phyloP scores from a whole-genome alignment of 148 eudicot genomes.

The Rhododendron kiyosumense region DNA sequence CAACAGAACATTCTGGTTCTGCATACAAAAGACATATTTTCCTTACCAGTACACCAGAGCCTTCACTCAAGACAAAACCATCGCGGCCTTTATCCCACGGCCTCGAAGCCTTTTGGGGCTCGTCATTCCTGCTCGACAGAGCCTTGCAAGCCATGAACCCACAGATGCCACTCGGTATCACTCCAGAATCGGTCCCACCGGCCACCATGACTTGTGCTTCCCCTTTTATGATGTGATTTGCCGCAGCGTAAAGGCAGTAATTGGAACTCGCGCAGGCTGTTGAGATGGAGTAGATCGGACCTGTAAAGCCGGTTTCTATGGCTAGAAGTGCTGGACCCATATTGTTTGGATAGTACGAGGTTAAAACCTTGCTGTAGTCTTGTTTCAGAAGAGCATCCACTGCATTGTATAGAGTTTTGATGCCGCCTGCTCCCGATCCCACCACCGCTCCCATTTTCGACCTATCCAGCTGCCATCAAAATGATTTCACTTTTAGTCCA shows the following conservation, averaged over 20 bases:
- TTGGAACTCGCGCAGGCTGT: constrained; percentile 30
- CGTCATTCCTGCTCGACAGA: constrained; percentile 22
- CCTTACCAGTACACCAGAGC: constrained; percentile 28
- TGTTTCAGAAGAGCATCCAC: background rate
- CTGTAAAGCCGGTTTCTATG: constrained; percentile 24
- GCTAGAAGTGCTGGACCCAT: constrained; percentile 23
- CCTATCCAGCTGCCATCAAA: constrained; percentile 14
- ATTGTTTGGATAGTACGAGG: constrained; percentile 6
- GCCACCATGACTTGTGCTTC: constrained; percentile 24
- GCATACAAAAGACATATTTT: background rate
- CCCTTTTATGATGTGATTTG: constrained; percentile 26
- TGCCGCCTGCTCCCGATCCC: constrained; percentile 27
- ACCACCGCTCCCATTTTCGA: constrained; percentile 19
- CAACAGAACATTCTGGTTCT: background rate
- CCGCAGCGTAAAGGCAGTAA: constrained; percentile 23
- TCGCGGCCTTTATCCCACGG: constrained; percentile 33
- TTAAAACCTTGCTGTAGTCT: constrained; percentile 9
- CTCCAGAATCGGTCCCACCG: constrained; percentile 25
- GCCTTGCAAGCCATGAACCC: constrained; percentile 27
- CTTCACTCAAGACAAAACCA: constrained; percentile 32
- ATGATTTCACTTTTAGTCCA: background rate
- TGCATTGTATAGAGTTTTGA: background rate
- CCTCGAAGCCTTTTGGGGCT: constrained; percentile 24
- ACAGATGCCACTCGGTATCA: constrained; percentile 15
- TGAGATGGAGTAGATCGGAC: constrained; percentile 25